Conservation (phyloP, 352 stramenopile genomes). For the Phytopythium kandeliae region DNA sequence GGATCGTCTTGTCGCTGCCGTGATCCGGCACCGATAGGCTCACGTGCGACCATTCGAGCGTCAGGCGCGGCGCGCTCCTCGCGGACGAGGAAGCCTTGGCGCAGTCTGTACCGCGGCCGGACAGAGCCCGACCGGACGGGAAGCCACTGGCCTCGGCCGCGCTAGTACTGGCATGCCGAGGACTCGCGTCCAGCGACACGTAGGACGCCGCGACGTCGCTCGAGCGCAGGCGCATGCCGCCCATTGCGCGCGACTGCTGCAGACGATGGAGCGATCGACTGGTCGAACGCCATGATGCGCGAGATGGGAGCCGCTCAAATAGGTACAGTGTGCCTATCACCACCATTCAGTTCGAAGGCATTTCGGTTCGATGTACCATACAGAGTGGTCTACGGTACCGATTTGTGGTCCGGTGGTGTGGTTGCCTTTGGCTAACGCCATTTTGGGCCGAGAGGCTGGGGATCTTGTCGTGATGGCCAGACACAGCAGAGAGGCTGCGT, state of each 20-base stretch:
- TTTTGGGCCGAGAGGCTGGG: too few relatives aligned
- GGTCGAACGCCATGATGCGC: neutral
- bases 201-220: neutral
- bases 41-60: constrained; percentile 28
- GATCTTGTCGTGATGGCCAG: too few relatives aligned
- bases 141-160: neutral
- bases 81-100: neutral
- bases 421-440: too few relatives aligned
- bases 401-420: too few relatives aligned
- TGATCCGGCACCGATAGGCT: constrained; percentile 9
- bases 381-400: too few relatives aligned
- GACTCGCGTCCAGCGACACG: constrained; percentile 1
- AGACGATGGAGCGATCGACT: neutral
- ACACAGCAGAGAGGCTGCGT: too few relatives aligned
- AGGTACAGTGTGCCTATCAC: too few relatives aligned
- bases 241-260: neutral
- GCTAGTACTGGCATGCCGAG: neutral
- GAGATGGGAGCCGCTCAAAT: too few relatives aligned
- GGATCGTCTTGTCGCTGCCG: constrained; percentile 40
- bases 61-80: constrained; percentile 1
- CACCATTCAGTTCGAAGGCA: too few relatives aligned
- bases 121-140: neutral
- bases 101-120: neutral
- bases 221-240: neutral
- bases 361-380: too few relatives aligned